Conservation (phyloP, 768 basidiomycete genomes). For the Panus rudis region DNA sequence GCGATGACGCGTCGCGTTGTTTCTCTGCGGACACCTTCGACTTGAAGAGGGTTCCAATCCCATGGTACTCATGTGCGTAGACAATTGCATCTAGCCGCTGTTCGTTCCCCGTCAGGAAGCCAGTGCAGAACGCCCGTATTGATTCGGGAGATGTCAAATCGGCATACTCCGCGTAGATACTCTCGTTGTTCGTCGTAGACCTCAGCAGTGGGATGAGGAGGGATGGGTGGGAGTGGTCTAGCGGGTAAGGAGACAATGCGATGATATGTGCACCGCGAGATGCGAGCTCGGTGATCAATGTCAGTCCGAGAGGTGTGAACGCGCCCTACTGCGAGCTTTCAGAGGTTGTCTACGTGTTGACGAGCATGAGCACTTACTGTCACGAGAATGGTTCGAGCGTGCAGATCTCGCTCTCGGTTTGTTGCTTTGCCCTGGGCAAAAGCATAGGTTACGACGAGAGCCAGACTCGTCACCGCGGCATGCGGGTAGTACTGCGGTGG, state of each 20-base stretch:
- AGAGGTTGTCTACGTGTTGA: neutral
- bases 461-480: constrained; percentile 35
- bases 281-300: constrained; percentile 59
- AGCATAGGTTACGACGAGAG: constrained; percentile 42
- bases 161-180: constrained; percentile 76
- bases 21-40: constrained; percentile 20
- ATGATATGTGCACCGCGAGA: constrained; percentile 75
- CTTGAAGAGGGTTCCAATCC: constrained; percentile 45
- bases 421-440: constrained; percentile 69
- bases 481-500: constrained; percentile 56
- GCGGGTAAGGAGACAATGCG: constrained; percentile 55
- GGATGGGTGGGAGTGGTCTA: constrained; percentile 46
- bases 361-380: constrained; percentile 43
- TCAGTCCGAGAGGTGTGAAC: constrained; percentile 68
- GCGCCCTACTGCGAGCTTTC: constrained; percentile 45
- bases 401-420: constrained; percentile 66
- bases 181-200: constrained; percentile 61
- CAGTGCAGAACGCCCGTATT: constrained; percentile 61
- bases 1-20: constrained; percentile 40
- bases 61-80: constrained; percentile 70
- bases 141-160: constrained; percentile 60
- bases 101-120: constrained; percentile 58
- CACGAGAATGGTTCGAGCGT: constrained; percentile 61
- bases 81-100: constrained; percentile 73
- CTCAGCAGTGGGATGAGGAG: constrained; percentile 63